Percentiles rank a stretch among this genome's conserved stretches.
These are phyloP conservation scores for Fusarium drepaniforme DNA, from an alignment of 2,329 filamentous ascomycete species.

Conservation along the genomic window DNA sequence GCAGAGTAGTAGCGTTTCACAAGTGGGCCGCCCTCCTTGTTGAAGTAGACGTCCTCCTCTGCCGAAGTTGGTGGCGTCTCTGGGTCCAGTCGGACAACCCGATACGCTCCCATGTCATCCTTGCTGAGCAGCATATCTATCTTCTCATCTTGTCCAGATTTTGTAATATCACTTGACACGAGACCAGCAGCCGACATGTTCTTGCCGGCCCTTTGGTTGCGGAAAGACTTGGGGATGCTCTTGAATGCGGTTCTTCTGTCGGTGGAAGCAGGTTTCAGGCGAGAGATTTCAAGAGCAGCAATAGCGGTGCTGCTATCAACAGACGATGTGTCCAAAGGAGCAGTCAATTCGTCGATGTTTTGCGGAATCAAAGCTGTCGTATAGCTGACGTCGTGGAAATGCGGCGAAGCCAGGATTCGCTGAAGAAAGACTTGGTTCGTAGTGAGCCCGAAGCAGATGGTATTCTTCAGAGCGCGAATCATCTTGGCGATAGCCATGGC, in stretches of 20 bases:
- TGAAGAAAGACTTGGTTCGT: background rate
- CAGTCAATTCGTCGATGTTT: background rate
- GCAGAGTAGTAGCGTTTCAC: background rate
- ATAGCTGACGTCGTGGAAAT: background rate
- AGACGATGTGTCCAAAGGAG: background rate
- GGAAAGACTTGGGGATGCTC: background rate
- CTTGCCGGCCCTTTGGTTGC: background rate
- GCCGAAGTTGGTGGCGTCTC: background rate
- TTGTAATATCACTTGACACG: background rate
- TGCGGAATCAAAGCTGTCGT: background rate
- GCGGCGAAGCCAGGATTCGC: background rate
- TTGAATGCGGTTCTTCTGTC: background rate
- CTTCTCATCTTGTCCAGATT: background rate
- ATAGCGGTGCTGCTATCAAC: background rate
- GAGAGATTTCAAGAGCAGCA: background rate
- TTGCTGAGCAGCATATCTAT: background rate
- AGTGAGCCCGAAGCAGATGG: background rate
- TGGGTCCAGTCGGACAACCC: background rate
- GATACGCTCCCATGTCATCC: background rate
- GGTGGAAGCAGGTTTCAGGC: background rate
- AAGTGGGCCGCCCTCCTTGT: background rate
- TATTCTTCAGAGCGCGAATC: background rate
- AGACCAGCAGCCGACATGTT: background rate
- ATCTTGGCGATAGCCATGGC: background rate
- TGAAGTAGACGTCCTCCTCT: background rate